Evolutionary conservation across 2,329 filamentous ascomycete genomes (phyloP), one percentile per base, ranked within the genome.

Genomic region (Claviceps sp.): DNA sequence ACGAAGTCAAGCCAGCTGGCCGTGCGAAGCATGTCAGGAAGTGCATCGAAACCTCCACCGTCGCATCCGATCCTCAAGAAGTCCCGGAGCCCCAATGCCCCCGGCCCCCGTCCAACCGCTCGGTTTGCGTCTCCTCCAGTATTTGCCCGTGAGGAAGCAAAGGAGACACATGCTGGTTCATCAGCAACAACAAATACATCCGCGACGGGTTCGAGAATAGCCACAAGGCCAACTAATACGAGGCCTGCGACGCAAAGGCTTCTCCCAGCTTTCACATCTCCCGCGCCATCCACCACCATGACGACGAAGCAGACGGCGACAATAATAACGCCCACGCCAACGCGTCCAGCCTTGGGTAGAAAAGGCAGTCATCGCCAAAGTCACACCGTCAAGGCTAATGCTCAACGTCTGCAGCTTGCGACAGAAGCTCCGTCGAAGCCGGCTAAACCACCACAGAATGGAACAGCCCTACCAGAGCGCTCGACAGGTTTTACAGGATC

Each of bases 1-100:
- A 43, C 42, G 11, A 64, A 54, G 50, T 51, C 56, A 39, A 59
- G 53, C 48, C 57, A 61, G 50, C 54, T 53, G 42, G 56, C 58
- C 22, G 52, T 58, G 34, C 60, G 55, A 54, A 56, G 56, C 40
- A 48, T 64, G 39, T 73, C 73, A 11, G 73, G 74, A 38, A 68
- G 62, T 52, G 61, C 64, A 10, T 68, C 71, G 14, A 71, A 72
- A 52, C 70, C 73, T 7, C 70, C 73, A 4, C 74, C 72, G 39
- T 61, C 71, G 3, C 77, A 79, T 57, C 78, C 80, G 0, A 83
- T 82, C 50, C 60, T 82, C 54, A 82, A 81, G 61, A 82, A 82
- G 62, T 66, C 72, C 45, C 71, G 76, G 58, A 74, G 73, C 14
- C 75, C 76, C 52, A 77, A 77, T 34, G 65, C 68, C 19, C 73